Percentiles rank a stretch among this genome's conserved stretches.
phyloP scores from a whole-genome alignment of 768 basidiomycete species.

The Pleurotus salmoneostramineus region DNA sequence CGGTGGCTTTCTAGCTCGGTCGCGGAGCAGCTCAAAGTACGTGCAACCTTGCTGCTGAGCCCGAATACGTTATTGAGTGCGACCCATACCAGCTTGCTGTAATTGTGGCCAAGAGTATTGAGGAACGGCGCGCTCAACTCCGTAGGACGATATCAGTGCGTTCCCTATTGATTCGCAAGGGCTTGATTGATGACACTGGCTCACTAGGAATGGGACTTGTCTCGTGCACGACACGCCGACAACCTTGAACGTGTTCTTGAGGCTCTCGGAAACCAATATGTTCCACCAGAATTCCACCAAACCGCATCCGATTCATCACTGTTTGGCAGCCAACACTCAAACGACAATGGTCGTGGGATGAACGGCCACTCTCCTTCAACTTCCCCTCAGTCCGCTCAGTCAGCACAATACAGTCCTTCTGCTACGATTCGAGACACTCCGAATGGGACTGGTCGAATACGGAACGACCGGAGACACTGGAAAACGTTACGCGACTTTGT shows the following conservation, averaged over 20 bases:
- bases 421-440: conserved; percentile 26
- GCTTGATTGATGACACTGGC: neutral
- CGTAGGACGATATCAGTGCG: conserved; percentile 60
- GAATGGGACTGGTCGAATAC: conserved; percentile 17
- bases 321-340: conserved; percentile 74
- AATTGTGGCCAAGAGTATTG: conserved; percentile 69
- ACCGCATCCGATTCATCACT: conserved; percentile 64
- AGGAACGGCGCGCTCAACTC: conserved; percentile 62
- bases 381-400: conserved; percentile 11
- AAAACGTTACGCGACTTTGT: conserved; percentile 85
- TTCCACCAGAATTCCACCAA: conserved; percentile 77
- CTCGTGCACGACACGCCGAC: conserved; percentile 55
- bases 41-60: conserved; percentile 8
- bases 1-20: conserved; percentile 75
- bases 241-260: conserved; percentile 71
- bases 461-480: conserved; percentile 56
- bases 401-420: conserved; percentile 36
- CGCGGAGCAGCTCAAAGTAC: conserved; percentile 71
- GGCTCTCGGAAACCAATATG: conserved; percentile 64
- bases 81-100: conserved; percentile 67
- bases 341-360: conserved; percentile 22
- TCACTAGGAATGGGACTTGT: conserved; percentile 65
- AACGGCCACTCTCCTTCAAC: conserved; percentile 11
- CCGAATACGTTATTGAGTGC: neutral
- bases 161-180: neutral